phyloP scores from a whole-genome alignment of 2,329 filamentous ascomycete species.

The Elsinoe ampelina region DNA sequence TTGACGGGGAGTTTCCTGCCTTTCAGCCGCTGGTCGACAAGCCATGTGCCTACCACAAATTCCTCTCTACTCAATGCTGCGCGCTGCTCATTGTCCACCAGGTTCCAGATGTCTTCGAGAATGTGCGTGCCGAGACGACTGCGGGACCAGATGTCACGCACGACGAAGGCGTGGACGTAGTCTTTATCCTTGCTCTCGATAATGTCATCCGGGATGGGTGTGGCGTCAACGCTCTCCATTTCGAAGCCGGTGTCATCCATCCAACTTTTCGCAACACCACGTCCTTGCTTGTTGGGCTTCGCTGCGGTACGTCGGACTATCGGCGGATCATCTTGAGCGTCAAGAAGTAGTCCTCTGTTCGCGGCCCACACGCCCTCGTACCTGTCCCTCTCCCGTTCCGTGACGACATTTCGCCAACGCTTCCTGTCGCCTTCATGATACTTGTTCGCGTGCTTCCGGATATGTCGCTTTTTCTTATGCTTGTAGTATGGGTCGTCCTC shows the following conservation, averaged over 20 bases:
- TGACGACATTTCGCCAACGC: constrained; percentile 68
- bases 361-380: constrained; percentile 82
- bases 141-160: constrained; percentile 64
- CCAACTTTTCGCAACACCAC: constrained; percentile 10
- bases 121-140: constrained; percentile 59
- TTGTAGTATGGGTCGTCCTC: constrained; percentile 40
- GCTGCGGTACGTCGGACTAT: constrained; percentile 19
- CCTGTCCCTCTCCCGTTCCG: constrained; percentile 61
- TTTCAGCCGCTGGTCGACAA: constrained; percentile 71
- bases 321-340: constrained; percentile 17
- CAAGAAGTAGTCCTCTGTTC: constrained; percentile 51
- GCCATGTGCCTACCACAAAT: constrained; percentile 76
- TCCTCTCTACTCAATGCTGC: constrained; percentile 56
- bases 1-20: constrained; percentile 66
- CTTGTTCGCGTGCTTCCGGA: constrained; percentile 53
- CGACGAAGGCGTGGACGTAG: constrained; percentile 58
- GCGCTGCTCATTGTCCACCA: constrained; percentile 52
- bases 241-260: constrained; percentile 11
- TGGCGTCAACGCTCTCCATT: constrained; percentile 15
- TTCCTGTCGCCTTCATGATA: constrained; percentile 68
- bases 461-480: constrained; percentile 50
- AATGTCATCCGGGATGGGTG: constrained; percentile 3
- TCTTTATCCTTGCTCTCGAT: constrained; percentile 28
- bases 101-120: constrained; percentile 65
- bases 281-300: neutral